phyloP scores from a whole-genome alignment of 2,329 filamentous ascomycete species.

The Gliomastix tumulicola region DNA sequence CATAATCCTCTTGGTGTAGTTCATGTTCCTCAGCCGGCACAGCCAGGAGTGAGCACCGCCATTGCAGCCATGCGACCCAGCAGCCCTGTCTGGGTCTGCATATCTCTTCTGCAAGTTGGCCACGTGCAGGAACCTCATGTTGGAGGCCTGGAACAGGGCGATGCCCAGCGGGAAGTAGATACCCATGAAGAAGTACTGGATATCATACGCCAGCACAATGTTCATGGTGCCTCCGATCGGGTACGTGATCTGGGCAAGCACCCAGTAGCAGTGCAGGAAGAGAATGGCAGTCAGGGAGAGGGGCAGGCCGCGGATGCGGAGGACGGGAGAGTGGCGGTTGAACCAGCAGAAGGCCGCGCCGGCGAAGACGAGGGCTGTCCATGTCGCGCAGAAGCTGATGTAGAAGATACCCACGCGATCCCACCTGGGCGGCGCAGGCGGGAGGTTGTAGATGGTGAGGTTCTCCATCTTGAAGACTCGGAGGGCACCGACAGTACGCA shows the following conservation, averaged over 20 bases:
- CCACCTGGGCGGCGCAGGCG: constrained; percentile 13
- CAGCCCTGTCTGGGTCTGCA: background rate
- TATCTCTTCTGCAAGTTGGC: constrained; percentile 36
- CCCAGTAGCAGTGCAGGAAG: constrained; percentile 28
- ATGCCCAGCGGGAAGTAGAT: constrained; percentile 50
- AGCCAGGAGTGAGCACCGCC: constrained; percentile 20
- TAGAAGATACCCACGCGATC: constrained; percentile 20
- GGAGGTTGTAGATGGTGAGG: constrained; percentile 20
- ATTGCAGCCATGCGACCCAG: constrained; percentile 16
- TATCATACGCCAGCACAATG: constrained; percentile 31
- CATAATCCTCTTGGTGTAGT: constrained; percentile 31
- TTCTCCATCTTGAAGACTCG: too few species aligned
- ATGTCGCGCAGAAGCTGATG: constrained; percentile 15
- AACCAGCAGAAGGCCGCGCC: constrained; percentile 24
- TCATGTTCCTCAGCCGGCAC: constrained; percentile 24
- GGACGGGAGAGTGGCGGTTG: constrained; percentile 23
- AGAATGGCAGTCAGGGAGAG: constrained; percentile 26
- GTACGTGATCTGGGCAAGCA: constrained; percentile 33
- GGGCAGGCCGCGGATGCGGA: constrained; percentile 28
- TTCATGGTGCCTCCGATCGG: constrained; percentile 32
- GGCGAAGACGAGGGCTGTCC: constrained; percentile 19
- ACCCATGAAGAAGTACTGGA: constrained; percentile 54
- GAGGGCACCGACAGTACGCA: too few species aligned
- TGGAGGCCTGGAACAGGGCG: constrained; percentile 50
- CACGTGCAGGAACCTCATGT: constrained; percentile 42